A percentile compares a stretch with the other conserved stretches of the same genome.
These are phyloP conservation scores for Venturia carpophila DNA, from an alignment of 2,329 filamentous ascomycete genomes.

Conservation along the genomic window DNA sequence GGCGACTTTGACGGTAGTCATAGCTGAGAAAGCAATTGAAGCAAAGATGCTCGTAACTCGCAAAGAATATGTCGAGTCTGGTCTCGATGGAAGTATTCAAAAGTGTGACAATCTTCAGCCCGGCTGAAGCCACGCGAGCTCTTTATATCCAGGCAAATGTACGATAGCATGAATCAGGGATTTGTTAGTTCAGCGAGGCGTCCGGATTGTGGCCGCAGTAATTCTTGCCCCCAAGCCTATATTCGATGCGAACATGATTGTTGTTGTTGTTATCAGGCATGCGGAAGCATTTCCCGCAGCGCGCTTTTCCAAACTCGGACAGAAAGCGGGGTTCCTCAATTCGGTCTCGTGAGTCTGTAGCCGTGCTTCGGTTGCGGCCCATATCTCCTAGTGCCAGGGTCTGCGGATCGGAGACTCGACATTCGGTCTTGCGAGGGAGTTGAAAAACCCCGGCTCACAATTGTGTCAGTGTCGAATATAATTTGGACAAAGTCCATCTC, in stretches of 20 bases:
- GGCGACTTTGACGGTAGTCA: conserved; percentile 31
- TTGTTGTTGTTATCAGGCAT: conserved; percentile 7
- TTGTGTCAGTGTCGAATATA: too few relatives aligned
- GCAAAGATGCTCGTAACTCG: not conserved
- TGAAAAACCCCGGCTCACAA: too few relatives aligned
- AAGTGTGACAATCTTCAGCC: not conserved
- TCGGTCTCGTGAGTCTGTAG: not conserved
- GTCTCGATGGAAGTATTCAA: not conserved
- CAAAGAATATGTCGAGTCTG: not conserved
- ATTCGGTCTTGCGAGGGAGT: too few relatives aligned
- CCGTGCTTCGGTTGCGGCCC: not conserved
- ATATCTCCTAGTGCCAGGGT: not conserved
- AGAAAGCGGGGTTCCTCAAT: not conserved
- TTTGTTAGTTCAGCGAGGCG: too few relatives aligned
- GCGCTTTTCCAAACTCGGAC: not conserved
- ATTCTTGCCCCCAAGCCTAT: not conserved
- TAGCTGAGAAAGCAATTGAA: not conserved
- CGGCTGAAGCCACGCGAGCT: not conserved
- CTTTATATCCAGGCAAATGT: not conserved
- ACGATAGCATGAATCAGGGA: not conserved
- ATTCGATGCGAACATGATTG: not conserved
- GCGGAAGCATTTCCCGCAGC: not conserved
- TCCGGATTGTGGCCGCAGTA: not conserved
- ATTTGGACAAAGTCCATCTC: too few relatives aligned
- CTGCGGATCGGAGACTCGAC: not conserved